Evolutionary conservation across 2,329 filamentous ascomycete genomes (phyloP).

Genomic region (Geosmithia putterillii): DNA sequence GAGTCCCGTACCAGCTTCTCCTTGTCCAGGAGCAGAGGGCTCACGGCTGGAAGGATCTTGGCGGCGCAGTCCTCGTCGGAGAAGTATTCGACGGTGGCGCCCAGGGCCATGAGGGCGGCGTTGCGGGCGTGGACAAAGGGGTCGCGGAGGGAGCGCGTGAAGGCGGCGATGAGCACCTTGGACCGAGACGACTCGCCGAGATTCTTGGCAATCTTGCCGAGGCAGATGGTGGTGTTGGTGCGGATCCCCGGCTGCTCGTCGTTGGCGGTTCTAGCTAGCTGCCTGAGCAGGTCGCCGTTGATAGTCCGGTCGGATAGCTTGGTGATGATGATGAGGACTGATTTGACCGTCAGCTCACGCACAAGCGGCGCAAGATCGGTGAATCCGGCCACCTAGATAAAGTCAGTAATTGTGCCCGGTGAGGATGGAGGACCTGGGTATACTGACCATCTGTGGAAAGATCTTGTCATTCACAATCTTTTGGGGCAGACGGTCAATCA

Average conservation of each 20-base stretch:
- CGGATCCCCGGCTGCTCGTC: conserved; percentile 95
- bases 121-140: conserved; percentile 92
- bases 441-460: conserved; percentile 74
- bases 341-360: conserved; percentile 90
- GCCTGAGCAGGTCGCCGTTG: conserved; percentile 83
- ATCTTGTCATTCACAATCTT: conserved; percentile 93
- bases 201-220: conserved; percentile 91
- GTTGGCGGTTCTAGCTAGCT: conserved; percentile 91
- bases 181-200: conserved; percentile 65
- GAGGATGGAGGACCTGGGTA: background rate
- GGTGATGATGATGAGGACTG: conserved; percentile 71
- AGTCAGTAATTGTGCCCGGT: conserved; percentile 11
- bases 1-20: conserved; percentile 92
- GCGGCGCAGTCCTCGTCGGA: conserved; percentile 78
- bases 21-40: conserved; percentile 79
- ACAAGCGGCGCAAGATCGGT: conserved; percentile 85
- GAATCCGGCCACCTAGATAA: conserved; percentile 70
- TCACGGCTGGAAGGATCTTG: conserved; percentile 74
- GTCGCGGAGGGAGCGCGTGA: conserved; percentile 77
- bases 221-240: conserved; percentile 94
- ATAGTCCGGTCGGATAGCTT: conserved; percentile 89
- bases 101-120: conserved; percentile 74
- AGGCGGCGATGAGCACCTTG: conserved; percentile 89
- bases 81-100: conserved; percentile 77
- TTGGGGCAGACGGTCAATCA: conserved; percentile 83